These are phyloP conservation scores for Quercus ilex DNA, from an alignment of 306 rosid species.

Conservation along the genomic window DNA sequence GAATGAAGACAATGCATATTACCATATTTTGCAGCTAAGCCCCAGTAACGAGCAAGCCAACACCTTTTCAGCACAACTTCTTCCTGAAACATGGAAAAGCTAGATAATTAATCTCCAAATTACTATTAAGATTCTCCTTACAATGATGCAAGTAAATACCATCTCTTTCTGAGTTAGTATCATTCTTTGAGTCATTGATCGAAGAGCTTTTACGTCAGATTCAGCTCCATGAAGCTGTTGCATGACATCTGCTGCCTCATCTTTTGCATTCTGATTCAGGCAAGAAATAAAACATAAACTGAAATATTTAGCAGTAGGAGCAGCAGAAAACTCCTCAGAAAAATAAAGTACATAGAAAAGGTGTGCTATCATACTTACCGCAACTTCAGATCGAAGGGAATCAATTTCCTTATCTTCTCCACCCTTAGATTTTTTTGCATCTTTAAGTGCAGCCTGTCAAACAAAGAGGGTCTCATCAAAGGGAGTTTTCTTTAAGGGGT, in stretches of 20 bases:
- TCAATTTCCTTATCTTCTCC: conserved; percentile 61
- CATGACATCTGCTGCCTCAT: conserved; percentile 44
- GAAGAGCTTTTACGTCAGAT: conserved; percentile 84
- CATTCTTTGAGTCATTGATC: conserved; percentile 95
- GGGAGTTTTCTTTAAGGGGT: not conserved
- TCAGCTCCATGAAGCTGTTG: conserved; percentile 71
- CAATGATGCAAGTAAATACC: conserved; percentile 42
- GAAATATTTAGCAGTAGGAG: conserved; percentile 3
- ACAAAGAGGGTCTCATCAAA: conserved; percentile 16
- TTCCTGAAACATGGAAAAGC: conserved; percentile 55
- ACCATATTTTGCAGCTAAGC: conserved; percentile 89
- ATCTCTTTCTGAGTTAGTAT: conserved; percentile 92
- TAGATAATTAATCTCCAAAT: conserved; percentile 18
- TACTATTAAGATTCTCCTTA: conserved; percentile 19
- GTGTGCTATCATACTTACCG: conserved; percentile 35
- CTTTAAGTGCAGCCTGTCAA: conserved; percentile 83
- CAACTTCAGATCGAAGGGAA: conserved; percentile 57
- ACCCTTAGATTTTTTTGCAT: conserved; percentile 63
- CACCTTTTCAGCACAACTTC: conserved; percentile 99
- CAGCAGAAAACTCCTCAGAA: conserved; percentile 7
- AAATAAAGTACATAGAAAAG: not conserved
- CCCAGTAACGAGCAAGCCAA: conserved; percentile 99
- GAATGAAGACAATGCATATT: not conserved
- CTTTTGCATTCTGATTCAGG: conserved; percentile 67
- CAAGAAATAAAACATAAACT: conserved; percentile 22